Percentiles rank a stretch among this genome's conserved stretches.
phyloP scores from a whole-genome alignment of 2,329 filamentous ascomycete genomes.

The Aspergillus fumigatiaffinis region DNA sequence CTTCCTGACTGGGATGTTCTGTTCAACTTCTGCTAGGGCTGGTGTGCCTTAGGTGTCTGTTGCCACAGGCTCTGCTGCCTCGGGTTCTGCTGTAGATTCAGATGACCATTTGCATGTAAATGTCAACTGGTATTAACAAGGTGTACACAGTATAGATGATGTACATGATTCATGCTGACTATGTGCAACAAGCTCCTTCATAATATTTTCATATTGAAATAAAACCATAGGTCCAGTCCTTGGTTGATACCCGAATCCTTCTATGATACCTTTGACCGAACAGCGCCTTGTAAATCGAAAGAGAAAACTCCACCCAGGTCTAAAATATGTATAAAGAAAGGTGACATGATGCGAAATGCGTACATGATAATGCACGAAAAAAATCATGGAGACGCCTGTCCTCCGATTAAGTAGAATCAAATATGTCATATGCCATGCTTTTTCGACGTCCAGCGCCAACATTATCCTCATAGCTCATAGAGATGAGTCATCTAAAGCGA shows the following conservation, averaged over 20 bases:
- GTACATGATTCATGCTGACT: background rate
- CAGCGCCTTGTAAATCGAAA: background rate
- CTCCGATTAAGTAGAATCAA: background rate
- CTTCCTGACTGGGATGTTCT: too few relatives aligned
- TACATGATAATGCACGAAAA: background rate
- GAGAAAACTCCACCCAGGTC: background rate
- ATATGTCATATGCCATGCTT: background rate
- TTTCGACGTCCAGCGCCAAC: background rate
- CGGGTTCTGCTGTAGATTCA: too few relatives aligned
- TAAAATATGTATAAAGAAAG: background rate
- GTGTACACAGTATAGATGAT: background rate
- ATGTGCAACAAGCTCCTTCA: background rate
- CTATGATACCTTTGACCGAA: background rate
- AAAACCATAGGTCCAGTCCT: background rate
- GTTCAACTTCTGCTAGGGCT: too few relatives aligned
- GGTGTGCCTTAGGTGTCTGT: too few relatives aligned
- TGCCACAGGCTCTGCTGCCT: too few relatives aligned
- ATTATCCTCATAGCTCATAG: background rate
- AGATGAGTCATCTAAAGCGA: background rate
- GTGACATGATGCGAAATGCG: background rate
- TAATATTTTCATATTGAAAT: background rate
- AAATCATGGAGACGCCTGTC: background rate
- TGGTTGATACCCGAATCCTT: background rate
- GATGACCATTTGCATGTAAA: too few relatives aligned
- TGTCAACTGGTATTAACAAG: background rate